Percentiles rank a stretch among this genome's conserved stretches.
These are phyloP conservation scores for Beauveria pseudobassiana DNA, from an alignment of 2,329 filamentous ascomycete genomes.

Conservation along the genomic window DNA sequence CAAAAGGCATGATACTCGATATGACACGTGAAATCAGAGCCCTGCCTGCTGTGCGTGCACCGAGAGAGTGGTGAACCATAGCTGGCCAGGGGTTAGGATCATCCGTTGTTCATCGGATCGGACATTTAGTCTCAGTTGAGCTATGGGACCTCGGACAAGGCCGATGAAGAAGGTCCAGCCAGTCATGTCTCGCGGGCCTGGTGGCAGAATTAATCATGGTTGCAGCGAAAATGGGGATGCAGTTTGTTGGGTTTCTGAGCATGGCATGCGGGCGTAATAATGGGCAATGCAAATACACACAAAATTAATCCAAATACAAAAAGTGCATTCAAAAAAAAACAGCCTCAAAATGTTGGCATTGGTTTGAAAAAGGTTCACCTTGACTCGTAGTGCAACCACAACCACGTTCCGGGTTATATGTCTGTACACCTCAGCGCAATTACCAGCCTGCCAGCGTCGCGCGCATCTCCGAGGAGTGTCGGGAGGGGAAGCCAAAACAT, in stretches of 20 bases:
- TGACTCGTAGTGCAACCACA: too few species aligned
- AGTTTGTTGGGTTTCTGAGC: not conserved
- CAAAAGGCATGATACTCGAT: not conserved
- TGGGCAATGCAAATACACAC: not conserved
- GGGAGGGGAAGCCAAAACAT: not conserved
- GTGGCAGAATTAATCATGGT: not conserved
- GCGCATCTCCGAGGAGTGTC: not conserved
- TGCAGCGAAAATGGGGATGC: not conserved
- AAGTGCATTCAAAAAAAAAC: not conserved
- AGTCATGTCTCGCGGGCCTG: not conserved
- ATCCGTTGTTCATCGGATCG: constrained; percentile 1
- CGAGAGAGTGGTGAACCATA: not conserved
- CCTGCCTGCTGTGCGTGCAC: not conserved
- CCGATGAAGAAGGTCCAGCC: not conserved
- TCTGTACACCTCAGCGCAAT: not conserved
- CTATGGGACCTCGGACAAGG: not conserved
- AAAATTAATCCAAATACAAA: too few species aligned
- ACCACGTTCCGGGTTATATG: too few species aligned
- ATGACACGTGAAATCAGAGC: not conserved
- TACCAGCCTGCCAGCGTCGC: not conserved
- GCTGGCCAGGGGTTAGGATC: not conserved
- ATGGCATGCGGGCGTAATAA: not conserved
- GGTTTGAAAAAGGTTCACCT: too few species aligned
- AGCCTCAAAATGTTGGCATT: too few species aligned
- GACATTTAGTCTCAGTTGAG: constrained; percentile 2